Percentiles rank a stretch among this genome's conserved stretches.
phyloP scores from a whole-genome alignment of 2,329 filamentous ascomycete genomes.

The Camillea tinctor region DNA sequence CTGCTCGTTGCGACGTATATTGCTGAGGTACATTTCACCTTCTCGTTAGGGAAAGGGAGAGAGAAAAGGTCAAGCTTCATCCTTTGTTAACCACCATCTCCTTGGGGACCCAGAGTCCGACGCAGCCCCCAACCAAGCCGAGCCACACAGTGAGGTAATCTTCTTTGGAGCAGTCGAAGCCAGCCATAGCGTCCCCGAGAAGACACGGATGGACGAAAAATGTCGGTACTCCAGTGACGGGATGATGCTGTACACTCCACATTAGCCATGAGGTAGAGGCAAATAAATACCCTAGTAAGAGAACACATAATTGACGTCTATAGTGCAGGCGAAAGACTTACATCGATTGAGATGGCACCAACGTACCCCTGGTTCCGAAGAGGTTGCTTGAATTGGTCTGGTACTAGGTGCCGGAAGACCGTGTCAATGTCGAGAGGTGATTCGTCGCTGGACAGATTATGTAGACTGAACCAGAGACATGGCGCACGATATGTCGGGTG shows the following conservation, averaged over 20 bases:
- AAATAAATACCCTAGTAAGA: constrained; percentile 40
- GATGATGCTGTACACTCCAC: constrained; percentile 66
- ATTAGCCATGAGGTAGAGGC: constrained; percentile 36
- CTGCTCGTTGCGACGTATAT: not conserved
- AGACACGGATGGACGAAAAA: constrained; percentile 95
- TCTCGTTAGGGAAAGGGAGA: not conserved
- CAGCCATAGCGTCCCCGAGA: constrained; percentile 75
- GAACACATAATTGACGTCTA: constrained; percentile 35
- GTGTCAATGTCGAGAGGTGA: constrained; percentile 62
- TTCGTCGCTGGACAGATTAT: constrained; percentile 55
- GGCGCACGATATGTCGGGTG: constrained; percentile 74
- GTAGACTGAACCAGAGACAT: constrained; percentile 72
- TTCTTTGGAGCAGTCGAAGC: constrained; percentile 59
- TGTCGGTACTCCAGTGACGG: constrained; percentile 70
- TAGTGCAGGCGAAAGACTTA: constrained; percentile 48
- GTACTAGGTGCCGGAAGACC: constrained; percentile 70
- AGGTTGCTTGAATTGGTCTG: constrained; percentile 59
- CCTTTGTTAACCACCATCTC: constrained; percentile 52
- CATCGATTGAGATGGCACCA: constrained; percentile 74
- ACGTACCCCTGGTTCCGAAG: constrained; percentile 63
- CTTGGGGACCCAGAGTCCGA: constrained; percentile 75
- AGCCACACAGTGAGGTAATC: constrained; percentile 87
- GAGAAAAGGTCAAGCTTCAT: constrained; percentile 4
- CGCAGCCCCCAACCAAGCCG: constrained; percentile 77
- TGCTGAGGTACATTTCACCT: not conserved